Evolutionary conservation across 2,329 filamentous ascomycete genomes (phyloP), one percentile per base, ranked within the genome.

Genomic region (Penicillium sp.): DNA sequence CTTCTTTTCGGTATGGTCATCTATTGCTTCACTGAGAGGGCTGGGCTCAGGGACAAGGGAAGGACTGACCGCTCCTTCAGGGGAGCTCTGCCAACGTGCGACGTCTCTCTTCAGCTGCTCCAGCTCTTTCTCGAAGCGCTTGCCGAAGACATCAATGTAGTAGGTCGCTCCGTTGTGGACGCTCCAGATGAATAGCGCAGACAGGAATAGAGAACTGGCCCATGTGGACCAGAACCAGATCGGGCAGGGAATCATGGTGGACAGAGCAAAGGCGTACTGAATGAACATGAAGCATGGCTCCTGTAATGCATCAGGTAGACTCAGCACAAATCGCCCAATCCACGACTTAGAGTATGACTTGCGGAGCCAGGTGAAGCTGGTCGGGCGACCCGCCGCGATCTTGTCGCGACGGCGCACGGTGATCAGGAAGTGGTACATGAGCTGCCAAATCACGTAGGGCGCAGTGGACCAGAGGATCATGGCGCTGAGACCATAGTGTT

Each of bases 71-170:
- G 56, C 46, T 22, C 62, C 64, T 35, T 71, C 69, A 3, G 68
- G 67, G 13, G 65, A 70, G 19, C 62, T 63, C 69, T 95, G 90
- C 89, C 89, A 95, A 67, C 89, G 92, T 38, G 85, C 81, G 8
- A 99, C 90, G 64, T 99, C 93, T 47, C 82, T 82, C 72, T 87
- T 91, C 73, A 99, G 80, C 44, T 86, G 80, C 67, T 99, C 91
- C 11, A 99, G 78, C 70, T 99, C 93, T 66, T 92, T 95, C 75
- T 99, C 89, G 77, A 99, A 97, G 2, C 91, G 83, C 63, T 88
- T 95, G 46, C 95, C 93, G 67, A 97, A 99, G 1, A 97, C 89
- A 62, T 99, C 93, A 64, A 99, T 97, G 72, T 99, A 99, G 71
- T 88, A 99, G 0, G 91, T 97, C 14, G 93, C 89, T 28, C 93